Base-by-base conservation (phyloP, 2,329 filamentous ascomycete species). In the Ploettnerulaceae sp. region DNA sequence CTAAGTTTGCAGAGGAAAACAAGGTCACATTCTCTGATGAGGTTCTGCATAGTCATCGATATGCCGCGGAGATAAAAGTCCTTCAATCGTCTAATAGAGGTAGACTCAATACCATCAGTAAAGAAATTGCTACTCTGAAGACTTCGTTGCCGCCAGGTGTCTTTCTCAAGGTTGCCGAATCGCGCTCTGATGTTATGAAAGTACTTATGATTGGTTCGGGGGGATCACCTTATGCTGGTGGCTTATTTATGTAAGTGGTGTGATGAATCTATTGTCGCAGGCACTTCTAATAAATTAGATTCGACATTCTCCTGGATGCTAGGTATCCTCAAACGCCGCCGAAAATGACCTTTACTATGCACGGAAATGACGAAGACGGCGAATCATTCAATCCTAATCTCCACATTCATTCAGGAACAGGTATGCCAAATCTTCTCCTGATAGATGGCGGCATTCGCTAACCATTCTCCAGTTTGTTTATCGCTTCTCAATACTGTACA, bases 161-260 rank as follows among this genome's bases (percentile, higher is more conserved):
- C 8, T 58, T 58, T 42, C 40, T 58, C 7, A 58, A 57, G 44
- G 47, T 58, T 47, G 55, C 51, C 3, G 55, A 57, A 22, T 53
- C 49, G 8, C 47, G 55, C 5, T 46, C 47, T 8, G 55, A 57
- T 51, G 52, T 53, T 8, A 58, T 58, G 56, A 58, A 58, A 28
- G 50, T 54, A 3, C 35, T 58, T 2, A 58, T 58, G 21, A 26
- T 57, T 29, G 56, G 56, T 3, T 47, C 51, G 1, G 56, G 53
- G 45, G 56, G 51, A 3, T 48, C 54, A 9, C 56, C 56, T 9
- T 58, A 58, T 44, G 54, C 54, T 17, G 52, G 52, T 15, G 54
- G 56, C 12, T 41, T 58, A 11, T 58, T 57, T 28, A 54, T 44
- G 54, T 57, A 47, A 48, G 49, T 46, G 5, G 6, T 20, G 4